Evolutionary conservation across 2,329 filamentous ascomycete genomes (phyloP), one percentile per base, ranked within the genome.

Genomic region (Herpotrichia juniperi): DNA sequence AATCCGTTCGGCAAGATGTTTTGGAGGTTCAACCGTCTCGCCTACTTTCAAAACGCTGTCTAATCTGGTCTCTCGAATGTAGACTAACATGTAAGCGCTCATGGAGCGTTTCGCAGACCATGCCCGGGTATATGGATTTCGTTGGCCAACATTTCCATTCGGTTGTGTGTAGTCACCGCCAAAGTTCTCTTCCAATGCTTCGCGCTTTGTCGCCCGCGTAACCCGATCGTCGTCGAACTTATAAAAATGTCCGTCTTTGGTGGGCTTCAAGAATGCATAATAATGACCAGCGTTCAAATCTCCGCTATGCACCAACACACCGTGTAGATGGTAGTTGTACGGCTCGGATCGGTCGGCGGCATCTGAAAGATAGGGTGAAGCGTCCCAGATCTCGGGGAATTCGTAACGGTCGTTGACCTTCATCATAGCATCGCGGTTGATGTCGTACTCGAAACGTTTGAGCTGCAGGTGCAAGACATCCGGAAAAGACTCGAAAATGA

Each of bases 61-160:
- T n/a, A 96, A 76, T 50, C 88, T 85, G 46, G 88, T 89, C 71
- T 96, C 90, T 40, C 94, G 88, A 59, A 99, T 91, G 69, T 99
- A 99, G 1, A 99, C 96, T 80, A 99, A 77, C 94, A 99, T 99
- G 80, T 99, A 99, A 4, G 94, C 96, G 72, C 93, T 99, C 82
- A 87, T 88, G 2, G 85, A 87, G 42, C 85, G 79, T 65, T 88
- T 88, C 3, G 83, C 82, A 2, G 85, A 87, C 72, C 84, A 81
- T 17, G 83, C 83, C 32, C 85, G 77, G 9, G 85, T 85, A 64
- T 87, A 88, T 1, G 84, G 86, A 62, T 87, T 87, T 50, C 85
- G 79, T 44, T 84, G 80, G 42, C 81, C 81, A 28, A 75, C 59
- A n/a, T 78, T 76, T 7, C 84, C 85, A 54, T 87, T 86, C 8